phyloP scores from a whole-genome alignment of 2,329 filamentous ascomycete species.

The Microascus cirrosus region DNA sequence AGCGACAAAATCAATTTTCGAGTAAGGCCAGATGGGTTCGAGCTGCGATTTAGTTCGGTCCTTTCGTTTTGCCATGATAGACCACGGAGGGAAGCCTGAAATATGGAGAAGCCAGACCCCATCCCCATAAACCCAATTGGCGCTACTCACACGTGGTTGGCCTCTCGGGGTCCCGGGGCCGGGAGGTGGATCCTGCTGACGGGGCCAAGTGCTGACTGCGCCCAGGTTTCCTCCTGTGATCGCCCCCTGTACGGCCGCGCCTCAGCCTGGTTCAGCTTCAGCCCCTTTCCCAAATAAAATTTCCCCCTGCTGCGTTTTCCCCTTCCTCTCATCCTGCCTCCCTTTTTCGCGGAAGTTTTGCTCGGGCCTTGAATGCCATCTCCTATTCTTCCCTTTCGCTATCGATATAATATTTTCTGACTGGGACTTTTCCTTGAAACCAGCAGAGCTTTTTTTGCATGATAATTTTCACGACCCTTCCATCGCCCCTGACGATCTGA shows the following conservation, averaged over 20 bases:
- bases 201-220: neutral
- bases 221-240: neutral
- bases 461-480: neutral
- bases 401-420: too few species aligned
- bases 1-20: neutral
- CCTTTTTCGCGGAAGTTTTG: neutral
- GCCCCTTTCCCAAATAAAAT: neutral
- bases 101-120: neutral
- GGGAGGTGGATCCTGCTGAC: neutral
- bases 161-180: neutral
- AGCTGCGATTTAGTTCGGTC: neutral
- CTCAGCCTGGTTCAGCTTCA: neutral
- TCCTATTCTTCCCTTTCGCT: neutral
- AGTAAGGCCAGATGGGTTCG: neutral
- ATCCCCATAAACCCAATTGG: neutral
- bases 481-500: neutral
- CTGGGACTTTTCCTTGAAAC: too few species aligned
- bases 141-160: neutral
- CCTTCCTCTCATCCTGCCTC: neutral
- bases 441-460: neutral
- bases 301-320: neutral
- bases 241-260: neutral
- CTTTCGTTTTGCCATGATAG: neutral
- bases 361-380: neutral
- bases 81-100: neutral